These are phyloP conservation scores for Hypoxylon sp. DNA, from an alignment of 2,329 filamentous ascomycete species.

Conservation along the genomic window DNA sequence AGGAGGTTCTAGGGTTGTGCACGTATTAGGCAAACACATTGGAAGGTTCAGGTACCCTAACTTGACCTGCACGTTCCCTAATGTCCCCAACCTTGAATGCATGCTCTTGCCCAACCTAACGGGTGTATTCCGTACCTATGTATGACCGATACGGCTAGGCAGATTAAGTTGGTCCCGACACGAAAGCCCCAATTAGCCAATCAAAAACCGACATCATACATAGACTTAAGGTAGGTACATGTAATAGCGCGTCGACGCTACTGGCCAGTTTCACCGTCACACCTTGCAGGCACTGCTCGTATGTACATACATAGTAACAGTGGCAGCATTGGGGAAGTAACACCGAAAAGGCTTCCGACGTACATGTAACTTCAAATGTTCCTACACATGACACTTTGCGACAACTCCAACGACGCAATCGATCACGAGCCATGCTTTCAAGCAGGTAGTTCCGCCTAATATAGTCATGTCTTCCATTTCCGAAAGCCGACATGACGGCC, in stretches of 20 bases:
- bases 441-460: constrained; percentile 19
- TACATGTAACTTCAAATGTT: neutral
- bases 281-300: neutral
- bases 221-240: neutral
- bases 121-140: too few species aligned
- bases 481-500: constrained; percentile 28
- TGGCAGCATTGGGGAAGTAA: neutral
- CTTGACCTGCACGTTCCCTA: too few species aligned
- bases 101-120: too few species aligned
- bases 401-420: constrained; percentile 34
- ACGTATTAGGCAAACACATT: too few species aligned
- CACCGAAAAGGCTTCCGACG: constrained; percentile 25
- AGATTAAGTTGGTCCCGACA: too few species aligned
- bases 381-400: constrained; percentile 24
- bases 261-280: neutral
- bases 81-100: too few species aligned
- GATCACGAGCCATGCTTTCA: constrained; percentile 37
- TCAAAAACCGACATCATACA: neutral
- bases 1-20: too few species aligned
- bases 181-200: neutral
- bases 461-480: constrained; percentile 39
- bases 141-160: too few species aligned
- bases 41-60: too few species aligned
- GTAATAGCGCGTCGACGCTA: constrained; percentile 10
- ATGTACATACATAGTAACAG: neutral